Evolutionary conservation across 2,329 filamentous ascomycete species (phyloP).

Genomic region (Daldinia sp.): DNA sequence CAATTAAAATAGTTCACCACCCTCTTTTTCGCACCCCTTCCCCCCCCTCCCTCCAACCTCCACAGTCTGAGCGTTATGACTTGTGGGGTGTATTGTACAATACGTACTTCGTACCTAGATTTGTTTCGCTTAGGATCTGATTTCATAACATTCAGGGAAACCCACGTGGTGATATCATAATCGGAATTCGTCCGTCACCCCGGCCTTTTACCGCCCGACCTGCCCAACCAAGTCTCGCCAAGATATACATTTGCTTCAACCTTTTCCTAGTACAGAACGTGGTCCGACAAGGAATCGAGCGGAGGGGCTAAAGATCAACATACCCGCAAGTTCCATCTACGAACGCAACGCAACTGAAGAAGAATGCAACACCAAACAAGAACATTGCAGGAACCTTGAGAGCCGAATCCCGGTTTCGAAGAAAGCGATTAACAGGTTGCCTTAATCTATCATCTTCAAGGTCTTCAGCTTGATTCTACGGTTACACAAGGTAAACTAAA

Average conservation of each 20-base stretch:
- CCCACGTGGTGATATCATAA: conserved; percentile 9
- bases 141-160: not conserved
- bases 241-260: conserved; percentile 7
- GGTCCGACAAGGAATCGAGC: not conserved
- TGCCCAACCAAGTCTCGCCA: not conserved
- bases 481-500: not conserved
- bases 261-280: conserved; percentile 3
- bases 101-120: not conserved
- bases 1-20: not conserved
- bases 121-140: not conserved
- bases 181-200: conserved; percentile 1
- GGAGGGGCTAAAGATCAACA: not conserved
- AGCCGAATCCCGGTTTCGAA: not conserved
- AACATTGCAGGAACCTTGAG: not conserved
- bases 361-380: not conserved
- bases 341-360: not conserved
- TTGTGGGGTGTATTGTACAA: not conserved
- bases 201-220: not conserved
- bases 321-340: not conserved
- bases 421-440: not conserved
- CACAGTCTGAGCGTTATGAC: not conserved
- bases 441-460: not conserved
- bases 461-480: not conserved
- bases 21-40: not conserved
- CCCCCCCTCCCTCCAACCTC: not conserved